phyloP scores from a whole-genome alignment of 345 rosid species.

The Cardamine occulta region DNA sequence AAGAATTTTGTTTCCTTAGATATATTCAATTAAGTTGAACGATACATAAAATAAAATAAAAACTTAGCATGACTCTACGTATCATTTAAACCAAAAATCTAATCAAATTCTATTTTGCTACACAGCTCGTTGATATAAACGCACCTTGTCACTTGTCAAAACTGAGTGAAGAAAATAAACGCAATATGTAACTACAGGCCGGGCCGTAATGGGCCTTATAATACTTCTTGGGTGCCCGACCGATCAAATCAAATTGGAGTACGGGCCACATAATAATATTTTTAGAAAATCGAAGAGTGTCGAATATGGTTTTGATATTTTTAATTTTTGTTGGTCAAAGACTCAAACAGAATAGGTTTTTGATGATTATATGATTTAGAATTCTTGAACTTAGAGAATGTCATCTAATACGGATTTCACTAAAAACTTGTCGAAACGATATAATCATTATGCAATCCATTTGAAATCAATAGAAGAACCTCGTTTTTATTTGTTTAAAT shows the following conservation, averaged over 20 bases:
- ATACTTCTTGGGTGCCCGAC: no score
- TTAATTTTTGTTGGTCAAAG: no score
- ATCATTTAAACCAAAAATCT: background rate
- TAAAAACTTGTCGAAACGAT: background rate
- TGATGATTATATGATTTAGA: no score
- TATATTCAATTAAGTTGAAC: background rate
- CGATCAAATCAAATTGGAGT: no score
- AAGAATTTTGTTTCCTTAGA: background rate
- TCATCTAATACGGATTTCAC: no score
- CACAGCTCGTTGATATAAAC: slow-evolving; percentile 1
- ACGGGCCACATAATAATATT: no score
- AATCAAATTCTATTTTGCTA: background rate
- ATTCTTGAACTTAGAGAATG: no score
- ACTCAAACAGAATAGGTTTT: no score
- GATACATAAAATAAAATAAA: no score
- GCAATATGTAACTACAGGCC: background rate
- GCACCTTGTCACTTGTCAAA: background rate
- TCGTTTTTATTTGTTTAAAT: background rate
- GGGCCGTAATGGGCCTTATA: background rate
- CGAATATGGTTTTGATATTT: no score
- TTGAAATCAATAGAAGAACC: background rate
- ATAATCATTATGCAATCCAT: background rate
- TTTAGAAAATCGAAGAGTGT: no score
- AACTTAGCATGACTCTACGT: no score
- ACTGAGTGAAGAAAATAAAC: background rate